Base-by-base conservation (phyloP, 139 green algal species). In the Eudorina sp. region DNA sequence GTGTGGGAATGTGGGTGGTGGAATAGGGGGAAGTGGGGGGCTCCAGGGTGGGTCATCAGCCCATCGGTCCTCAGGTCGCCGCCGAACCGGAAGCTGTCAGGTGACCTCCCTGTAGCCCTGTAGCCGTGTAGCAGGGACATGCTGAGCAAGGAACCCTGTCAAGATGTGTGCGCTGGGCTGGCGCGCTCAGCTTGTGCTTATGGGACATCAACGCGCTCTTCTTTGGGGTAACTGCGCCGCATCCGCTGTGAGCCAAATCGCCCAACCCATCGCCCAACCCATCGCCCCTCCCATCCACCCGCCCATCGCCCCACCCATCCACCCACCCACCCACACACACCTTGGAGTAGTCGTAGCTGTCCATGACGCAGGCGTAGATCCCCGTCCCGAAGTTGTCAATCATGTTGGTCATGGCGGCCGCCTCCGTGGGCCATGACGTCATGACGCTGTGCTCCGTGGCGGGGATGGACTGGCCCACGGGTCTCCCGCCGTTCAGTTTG, bases 361-460 rank as follows among this genome's bases (percentile, higher is more conserved):
- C 96, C 96, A 98, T 98, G 19, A 98, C 96, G 53, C 89, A 95
- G 9, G 96, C 94, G 91, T 96, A 98, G 4, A 96, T 25, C 31
- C 96, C 96, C 4, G 82, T 91, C 11, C 96, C 97, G 88, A 96
- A 98, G 38, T 96, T 90, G 1, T 94, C 73, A 41, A 99, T 97
- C 97, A 99, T 98, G 92, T 98, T 98, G 51, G 92, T 48, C 13
- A 99, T 95, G 2, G 97, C 97, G 0, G 90, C 93, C 29, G 72
- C 51, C 92, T 99, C 97, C 27, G 90, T 94, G 16, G 91, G 91
- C 97, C 97, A 99, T 13, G 95, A 88, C 27, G 95, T 99, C 97
- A 99, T 99, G 18, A 99, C 97, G 38, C 89, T 95, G 93, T 98
- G 96, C 92, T 99, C 96, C 14, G 96, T 98, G 19, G 97, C 96